Conservation (phyloP, 257 asterid genomes). For the Leptodermis oblonga region DNA sequence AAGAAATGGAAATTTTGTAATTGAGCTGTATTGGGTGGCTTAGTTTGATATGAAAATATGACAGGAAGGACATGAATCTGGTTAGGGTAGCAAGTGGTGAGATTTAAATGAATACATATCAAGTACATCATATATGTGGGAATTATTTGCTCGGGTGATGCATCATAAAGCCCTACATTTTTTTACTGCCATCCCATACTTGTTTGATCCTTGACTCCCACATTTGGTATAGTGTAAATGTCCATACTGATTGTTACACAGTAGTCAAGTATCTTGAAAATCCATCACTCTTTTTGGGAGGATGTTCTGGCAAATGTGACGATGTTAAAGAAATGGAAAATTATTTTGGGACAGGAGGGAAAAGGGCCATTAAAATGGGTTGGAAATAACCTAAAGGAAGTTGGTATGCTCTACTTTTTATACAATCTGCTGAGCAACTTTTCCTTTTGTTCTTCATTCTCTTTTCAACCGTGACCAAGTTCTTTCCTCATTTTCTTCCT, state of each 20-base stretch:
- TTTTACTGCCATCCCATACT: neutral
- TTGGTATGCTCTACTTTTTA: neutral
- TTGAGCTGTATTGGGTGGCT: neutral
- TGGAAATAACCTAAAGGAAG: neutral
- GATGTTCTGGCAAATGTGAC: neutral
- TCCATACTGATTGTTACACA: neutral
- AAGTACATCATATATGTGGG: neutral
- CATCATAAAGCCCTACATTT: neutral
- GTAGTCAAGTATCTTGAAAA: neutral
- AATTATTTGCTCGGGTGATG: neutral
- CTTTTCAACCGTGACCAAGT: neutral
- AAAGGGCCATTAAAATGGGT: neutral
- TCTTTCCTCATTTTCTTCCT: constrained; percentile 14
- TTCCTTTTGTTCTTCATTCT: neutral
- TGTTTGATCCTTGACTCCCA: neutral
- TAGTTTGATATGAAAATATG: constrained; percentile 4
- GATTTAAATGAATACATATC: neutral
- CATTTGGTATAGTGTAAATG: neutral
- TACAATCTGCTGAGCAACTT: neutral
- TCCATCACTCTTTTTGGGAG: neutral
- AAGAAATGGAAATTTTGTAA: neutral
- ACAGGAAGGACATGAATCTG: neutral
- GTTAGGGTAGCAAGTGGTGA: neutral
- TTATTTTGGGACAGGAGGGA: neutral
- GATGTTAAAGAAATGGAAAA: neutral